These are phyloP conservation scores for Corynascus novoguineensis DNA, from an alignment of 495 filamentous ascomycete species.

Conservation along the genomic window DNA sequence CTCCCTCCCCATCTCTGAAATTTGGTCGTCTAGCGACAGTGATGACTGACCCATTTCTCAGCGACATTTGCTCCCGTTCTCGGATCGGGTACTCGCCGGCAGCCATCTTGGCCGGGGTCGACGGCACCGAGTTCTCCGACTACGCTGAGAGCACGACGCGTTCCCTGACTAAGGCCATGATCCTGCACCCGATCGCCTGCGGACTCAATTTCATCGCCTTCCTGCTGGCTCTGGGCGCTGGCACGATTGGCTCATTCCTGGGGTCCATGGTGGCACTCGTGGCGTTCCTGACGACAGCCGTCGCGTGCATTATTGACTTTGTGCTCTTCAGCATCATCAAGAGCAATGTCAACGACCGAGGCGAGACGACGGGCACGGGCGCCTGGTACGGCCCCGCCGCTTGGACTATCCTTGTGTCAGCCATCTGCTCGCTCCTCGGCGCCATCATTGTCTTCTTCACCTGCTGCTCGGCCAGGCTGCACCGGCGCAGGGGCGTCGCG, in stretches of 20 bases:
- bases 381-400: conserved; percentile 45
- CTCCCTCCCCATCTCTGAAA: neutral
- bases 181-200: conserved; percentile 56
- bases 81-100: conserved; percentile 52
- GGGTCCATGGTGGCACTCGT: conserved; percentile 44
- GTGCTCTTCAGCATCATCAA: conserved; percentile 49
- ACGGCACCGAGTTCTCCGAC: conserved; percentile 38
- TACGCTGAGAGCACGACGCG: conserved; percentile 39
- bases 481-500: conserved; percentile 15
- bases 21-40: neutral
- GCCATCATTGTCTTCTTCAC: conserved; percentile 53
- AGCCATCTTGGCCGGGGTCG: conserved; percentile 34
- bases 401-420: conserved; percentile 48
- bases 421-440: conserved; percentile 48
- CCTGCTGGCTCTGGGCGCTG: conserved; percentile 48
- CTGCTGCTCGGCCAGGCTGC: conserved; percentile 45
- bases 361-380: conserved; percentile 18
- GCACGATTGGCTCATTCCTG: conserved; percentile 47
- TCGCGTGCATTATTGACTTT: conserved; percentile 54
- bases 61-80: conserved; percentile 40
- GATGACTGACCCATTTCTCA: conserved; percentile 11
- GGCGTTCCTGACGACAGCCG: conserved; percentile 50
- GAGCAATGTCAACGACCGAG: conserved; percentile 43
- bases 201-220: conserved; percentile 56
- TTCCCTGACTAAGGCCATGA: conserved; percentile 50